Evolutionary conservation across 306 rosid genomes (phyloP).

Genomic region (Inga laurina): DNA sequence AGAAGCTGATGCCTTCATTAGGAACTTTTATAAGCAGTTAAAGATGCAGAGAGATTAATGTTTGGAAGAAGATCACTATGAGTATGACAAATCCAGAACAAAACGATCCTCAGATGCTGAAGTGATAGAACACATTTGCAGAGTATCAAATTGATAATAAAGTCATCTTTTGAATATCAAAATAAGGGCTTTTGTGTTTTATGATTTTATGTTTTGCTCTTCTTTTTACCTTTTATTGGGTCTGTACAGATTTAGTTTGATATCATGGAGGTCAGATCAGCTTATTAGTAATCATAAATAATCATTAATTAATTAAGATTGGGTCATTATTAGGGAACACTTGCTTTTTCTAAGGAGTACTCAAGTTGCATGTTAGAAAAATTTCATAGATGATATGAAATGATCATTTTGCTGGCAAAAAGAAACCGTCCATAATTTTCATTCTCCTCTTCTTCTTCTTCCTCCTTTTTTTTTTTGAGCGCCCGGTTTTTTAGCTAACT

Average conservation of each 20-base stretch:
- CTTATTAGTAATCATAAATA: neutral
- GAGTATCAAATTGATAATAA: neutral
- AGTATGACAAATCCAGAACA: neutral
- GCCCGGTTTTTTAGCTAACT: no score
- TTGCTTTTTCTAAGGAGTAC: neutral
- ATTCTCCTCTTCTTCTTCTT: neutral
- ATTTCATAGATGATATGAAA: neutral
- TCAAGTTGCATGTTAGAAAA: constrained; percentile 2
- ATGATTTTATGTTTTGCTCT: constrained; percentile 23
- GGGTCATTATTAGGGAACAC: neutral
- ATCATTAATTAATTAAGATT: neutral
- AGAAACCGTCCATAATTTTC: neutral
- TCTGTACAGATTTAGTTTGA: constrained; percentile 3
- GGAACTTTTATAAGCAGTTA: constrained; percentile 77
- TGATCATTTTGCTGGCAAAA: neutral
- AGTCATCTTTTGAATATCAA: neutral
- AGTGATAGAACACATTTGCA: neutral
- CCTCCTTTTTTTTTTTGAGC: no score
- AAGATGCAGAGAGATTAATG: constrained; percentile 87
- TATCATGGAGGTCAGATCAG: neutral
- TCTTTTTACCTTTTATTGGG: neutral
- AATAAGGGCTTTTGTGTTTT: neutral
- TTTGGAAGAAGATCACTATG: constrained; percentile 58
- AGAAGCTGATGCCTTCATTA: constrained; percentile 75
- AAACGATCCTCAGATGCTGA: neutral